These are phyloP conservation scores for Aspergillus pseudoterreus DNA, from an alignment of 2,329 filamentous ascomycete species.

Conservation along the genomic window DNA sequence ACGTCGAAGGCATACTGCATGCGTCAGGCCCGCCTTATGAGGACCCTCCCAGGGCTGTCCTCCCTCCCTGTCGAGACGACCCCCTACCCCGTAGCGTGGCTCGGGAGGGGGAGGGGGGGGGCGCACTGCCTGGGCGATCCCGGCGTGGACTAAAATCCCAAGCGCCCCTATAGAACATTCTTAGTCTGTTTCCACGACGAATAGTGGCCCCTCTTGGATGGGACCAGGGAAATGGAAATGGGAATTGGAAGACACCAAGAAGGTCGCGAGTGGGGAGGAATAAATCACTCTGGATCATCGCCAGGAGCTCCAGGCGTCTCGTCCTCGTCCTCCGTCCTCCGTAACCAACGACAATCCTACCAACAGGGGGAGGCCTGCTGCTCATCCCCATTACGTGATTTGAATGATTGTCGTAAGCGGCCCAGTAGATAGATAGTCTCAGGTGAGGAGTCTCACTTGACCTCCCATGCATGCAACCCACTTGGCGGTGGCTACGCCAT, in stretches of 20 bases:
- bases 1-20: background rate
- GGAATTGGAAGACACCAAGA: conserved; percentile 6
- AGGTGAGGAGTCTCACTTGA: background rate
- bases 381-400: background rate
- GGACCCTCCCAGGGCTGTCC: no score
- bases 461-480: background rate
- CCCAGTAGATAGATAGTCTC: background rate
- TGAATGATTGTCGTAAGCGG: background rate
- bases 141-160: conserved; percentile 9
- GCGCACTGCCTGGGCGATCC: conserved; percentile 13
- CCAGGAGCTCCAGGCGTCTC: no score
- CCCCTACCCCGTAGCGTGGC: conserved; percentile 3
- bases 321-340: no score
- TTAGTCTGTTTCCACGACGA: conserved; percentile 15
- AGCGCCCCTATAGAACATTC: conserved; percentile 17
- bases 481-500: background rate
- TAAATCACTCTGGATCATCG: background rate
- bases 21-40: background rate
- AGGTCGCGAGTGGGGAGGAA: background rate
- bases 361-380: background rate
- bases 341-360: no score
- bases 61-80: no score
- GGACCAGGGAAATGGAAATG: background rate
- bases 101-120: no score
- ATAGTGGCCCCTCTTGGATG: background rate